These are phyloP conservation scores for Pythium myriotylum DNA, from an alignment of 352 stramenopile genomes.

Conservation along the genomic window DNA sequence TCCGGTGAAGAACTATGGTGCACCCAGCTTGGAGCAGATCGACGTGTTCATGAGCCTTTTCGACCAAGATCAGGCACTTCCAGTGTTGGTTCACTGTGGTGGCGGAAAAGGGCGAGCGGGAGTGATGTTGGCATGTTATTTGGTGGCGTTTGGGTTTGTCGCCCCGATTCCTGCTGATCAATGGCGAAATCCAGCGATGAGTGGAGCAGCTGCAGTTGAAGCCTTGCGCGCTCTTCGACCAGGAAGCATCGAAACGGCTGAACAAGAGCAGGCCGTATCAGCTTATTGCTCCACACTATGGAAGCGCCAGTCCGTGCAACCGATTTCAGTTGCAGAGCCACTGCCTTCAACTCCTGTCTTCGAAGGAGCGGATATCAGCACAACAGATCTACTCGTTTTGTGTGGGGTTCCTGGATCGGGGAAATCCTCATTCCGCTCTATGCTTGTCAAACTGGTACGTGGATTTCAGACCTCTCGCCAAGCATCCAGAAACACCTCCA, in stretches of 20 bases:
- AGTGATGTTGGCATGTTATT: constrained; percentile 67
- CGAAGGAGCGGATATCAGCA: constrained; percentile 30
- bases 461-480: constrained; percentile 15
- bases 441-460: constrained; percentile 40
- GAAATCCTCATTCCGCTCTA: constrained; percentile 61
- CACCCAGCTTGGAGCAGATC: constrained; percentile 57
- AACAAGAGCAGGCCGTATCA: constrained; percentile 49
- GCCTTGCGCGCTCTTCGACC: constrained; percentile 45
- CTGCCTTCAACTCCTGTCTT: constrained; percentile 38
- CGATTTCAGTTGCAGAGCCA: constrained; percentile 31
- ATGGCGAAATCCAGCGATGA: constrained; percentile 51
- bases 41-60: constrained; percentile 59
- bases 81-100: constrained; percentile 66
- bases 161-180: constrained; percentile 27
- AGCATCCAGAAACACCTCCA: background rate
- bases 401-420: constrained; percentile 60
- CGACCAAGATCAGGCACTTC: background rate
- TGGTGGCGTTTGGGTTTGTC: constrained; percentile 62
- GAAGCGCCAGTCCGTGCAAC: constrained; percentile 50
- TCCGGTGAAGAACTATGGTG: constrained; percentile 55
- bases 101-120: constrained; percentile 65
- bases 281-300: constrained; percentile 59
- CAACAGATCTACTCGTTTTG: constrained; percentile 54
- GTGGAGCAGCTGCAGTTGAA: constrained; percentile 42
- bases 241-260: constrained; percentile 58